Evolutionary conservation across 768 basidiomycete species (phyloP).

Genomic region (Vararia minispora): DNA sequence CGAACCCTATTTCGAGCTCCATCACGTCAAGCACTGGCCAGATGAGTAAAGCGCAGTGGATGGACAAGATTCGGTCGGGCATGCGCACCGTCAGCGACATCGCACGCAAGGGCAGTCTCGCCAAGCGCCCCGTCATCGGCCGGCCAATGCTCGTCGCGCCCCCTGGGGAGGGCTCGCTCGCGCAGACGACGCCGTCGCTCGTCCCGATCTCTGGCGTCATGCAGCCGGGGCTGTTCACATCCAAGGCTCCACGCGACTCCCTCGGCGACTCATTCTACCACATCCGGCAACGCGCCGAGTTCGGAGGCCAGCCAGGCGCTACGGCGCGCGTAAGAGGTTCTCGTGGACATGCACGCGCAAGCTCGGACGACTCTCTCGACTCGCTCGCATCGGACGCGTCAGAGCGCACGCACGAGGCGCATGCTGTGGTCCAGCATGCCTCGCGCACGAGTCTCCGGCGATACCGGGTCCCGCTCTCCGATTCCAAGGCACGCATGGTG

Average conservation of each 20-base stretch:
- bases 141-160: constrained; percentile 38
- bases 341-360: too few relatives aligned
- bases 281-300: constrained; percentile 58
- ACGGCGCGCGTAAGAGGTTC: too few relatives aligned
- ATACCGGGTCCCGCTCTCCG: constrained; percentile 19
- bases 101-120: constrained; percentile 21
- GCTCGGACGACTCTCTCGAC: constrained; percentile 15
- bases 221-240: constrained; percentile 28
- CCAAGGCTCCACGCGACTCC: constrained; percentile 24
- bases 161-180: constrained; percentile 11
- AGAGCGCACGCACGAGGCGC: constrained; percentile 26
- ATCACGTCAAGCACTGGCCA: constrained; percentile 35
- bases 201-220: constrained; percentile 11
- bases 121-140: constrained; percentile 36
- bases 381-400: constrained; percentile 23
- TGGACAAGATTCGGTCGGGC: constrained; percentile 50
- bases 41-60: constrained; percentile 62
- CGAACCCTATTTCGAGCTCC: constrained; percentile 2
- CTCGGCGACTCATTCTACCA: constrained; percentile 57
- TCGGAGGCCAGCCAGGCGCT: too few relatives aligned
- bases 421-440: constrained; percentile 36
- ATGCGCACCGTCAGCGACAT: constrained; percentile 61
- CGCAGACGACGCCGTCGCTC: constrained; percentile 3
- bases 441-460: constrained; percentile 31
- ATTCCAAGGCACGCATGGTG: constrained; percentile 47